These are phyloP conservation scores for Protomyces pachydermus DNA, from an alignment of 1,139 yeast genomes.

Conservation along the genomic window DNA sequence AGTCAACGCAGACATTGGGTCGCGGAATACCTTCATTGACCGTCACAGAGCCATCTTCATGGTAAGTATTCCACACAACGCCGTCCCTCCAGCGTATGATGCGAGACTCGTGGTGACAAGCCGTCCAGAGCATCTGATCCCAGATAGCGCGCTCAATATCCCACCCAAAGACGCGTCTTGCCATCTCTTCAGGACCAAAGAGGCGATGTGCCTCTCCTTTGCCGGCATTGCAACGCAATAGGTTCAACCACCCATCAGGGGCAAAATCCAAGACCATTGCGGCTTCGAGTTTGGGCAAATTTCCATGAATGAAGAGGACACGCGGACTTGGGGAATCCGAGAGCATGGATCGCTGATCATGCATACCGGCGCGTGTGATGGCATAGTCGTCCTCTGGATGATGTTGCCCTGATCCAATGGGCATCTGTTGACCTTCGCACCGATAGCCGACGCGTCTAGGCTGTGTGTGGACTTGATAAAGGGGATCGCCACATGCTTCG, in stretches of 20 bases:
- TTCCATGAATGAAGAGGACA: constrained; percentile 11
- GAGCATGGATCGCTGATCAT: neutral
- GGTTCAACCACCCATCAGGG: constrained; percentile 3
- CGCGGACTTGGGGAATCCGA: constrained; percentile 7
- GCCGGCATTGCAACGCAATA: constrained; percentile 8
- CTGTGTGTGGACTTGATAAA: constrained; percentile 9
- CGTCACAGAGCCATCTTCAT: neutral
- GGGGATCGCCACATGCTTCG: neutral
- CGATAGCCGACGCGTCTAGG: constrained; percentile 17
- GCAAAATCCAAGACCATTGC: constrained; percentile 1
- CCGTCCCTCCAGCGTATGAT: constrained; percentile 14
- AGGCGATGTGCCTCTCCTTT: constrained; percentile 14
- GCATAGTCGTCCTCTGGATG: constrained; percentile 15
- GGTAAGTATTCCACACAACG: neutral
- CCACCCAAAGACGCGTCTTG: constrained; percentile 3
- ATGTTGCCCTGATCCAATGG: constrained; percentile 10
- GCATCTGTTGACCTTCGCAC: constrained; percentile 1
- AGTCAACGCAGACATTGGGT: neutral
- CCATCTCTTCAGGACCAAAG: constrained; percentile 1
- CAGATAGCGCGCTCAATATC: constrained; percentile 13
- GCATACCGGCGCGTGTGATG: constrained; percentile 1
- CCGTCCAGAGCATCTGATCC: constrained; percentile 21
- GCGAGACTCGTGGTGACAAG: neutral
- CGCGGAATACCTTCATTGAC: neutral
- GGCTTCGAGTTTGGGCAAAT: constrained; percentile 12